These are phyloP conservation scores for Leccinum aurantiacum DNA, from an alignment of 768 basidiomycete genomes.

Conservation along the genomic window DNA sequence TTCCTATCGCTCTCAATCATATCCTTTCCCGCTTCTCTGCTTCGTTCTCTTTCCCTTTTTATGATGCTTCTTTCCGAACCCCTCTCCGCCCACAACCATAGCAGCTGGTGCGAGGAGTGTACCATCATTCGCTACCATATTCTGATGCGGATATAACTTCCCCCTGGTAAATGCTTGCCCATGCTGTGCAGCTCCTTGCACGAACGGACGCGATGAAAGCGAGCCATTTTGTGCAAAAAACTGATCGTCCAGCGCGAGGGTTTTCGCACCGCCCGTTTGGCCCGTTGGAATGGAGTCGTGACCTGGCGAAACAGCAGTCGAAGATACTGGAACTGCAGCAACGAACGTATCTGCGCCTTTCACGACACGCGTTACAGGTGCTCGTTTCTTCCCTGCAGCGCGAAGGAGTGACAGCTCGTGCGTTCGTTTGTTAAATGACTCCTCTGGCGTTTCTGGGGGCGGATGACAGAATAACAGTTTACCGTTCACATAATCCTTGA, in stretches of 20 bases:
- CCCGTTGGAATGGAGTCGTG: slow-evolving; percentile 29
- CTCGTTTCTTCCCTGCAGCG: slow-evolving; percentile 78
- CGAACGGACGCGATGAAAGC: slow-evolving; percentile 59
- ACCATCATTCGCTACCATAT: slow-evolving; percentile 76
- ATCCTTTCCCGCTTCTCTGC: slow-evolving; percentile 91
- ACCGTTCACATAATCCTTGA: slow-evolving; percentile 97
- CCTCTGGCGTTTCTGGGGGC: slow-evolving; percentile 68
- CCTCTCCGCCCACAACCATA: slow-evolving; percentile 40
- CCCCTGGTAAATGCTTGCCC: slow-evolving; percentile 64
- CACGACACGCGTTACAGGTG: slow-evolving; percentile 81
- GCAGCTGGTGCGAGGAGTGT: slow-evolving; percentile 50
- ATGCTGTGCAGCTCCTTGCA: slow-evolving; percentile 57
- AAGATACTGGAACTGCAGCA: slow-evolving; percentile 15
- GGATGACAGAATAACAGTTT: slow-evolving; percentile 89
- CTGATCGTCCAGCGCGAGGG: slow-evolving; percentile 69
- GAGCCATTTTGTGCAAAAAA: slow-evolving; percentile 70
- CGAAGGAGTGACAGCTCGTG: slow-evolving; percentile 59
- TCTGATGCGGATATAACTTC: slow-evolving; percentile 81
- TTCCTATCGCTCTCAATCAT: slow-evolving; percentile 50
- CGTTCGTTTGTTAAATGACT: slow-evolving; percentile 73
- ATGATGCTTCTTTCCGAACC: slow-evolving; percentile 74
- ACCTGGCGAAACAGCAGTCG: slow-evolving; percentile 1
- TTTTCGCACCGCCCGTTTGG: slow-evolving; percentile 46
- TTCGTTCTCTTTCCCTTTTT: slow-evolving; percentile 81
- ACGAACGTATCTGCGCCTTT: slow-evolving; percentile 86